Percentiles rank a stretch among this genome's conserved stretches.
Evolutionary conservation across 441 rosid species (phyloP).

Genomic region (Metrosideros polymorpha): DNA sequence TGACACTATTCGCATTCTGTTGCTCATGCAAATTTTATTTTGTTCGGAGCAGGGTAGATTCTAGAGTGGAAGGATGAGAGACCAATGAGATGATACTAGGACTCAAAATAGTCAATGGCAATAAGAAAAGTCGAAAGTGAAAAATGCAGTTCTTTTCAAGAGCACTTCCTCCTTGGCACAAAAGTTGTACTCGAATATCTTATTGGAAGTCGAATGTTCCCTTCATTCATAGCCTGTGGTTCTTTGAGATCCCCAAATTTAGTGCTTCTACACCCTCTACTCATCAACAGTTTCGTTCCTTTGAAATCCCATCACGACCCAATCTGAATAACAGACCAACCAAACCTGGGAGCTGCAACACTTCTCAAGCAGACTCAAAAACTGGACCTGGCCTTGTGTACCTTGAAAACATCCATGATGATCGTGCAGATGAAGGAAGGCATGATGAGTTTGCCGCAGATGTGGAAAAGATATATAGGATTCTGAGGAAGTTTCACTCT

Average conservation of each 20-base stretch:
- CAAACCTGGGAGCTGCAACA: not conserved
- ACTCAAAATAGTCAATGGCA: not conserved
- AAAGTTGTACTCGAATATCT: not conserved
- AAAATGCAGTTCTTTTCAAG: not conserved
- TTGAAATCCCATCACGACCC: not conserved
- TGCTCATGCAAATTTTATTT: not conserved
- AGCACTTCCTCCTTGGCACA: not conserved
- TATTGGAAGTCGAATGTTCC: not conserved
- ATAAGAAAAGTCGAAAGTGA: not conserved
- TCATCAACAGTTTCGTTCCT: not conserved
- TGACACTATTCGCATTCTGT: not conserved
- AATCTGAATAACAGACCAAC: not conserved
- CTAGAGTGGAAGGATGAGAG: not conserved
- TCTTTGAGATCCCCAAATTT: not conserved
- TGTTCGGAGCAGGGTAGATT: not conserved
- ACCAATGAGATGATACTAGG: not conserved
- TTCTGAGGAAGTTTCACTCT: conserved; percentile 62
- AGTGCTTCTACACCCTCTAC: not conserved
- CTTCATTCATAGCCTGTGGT: not conserved
- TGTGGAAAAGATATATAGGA: conserved; percentile 68
- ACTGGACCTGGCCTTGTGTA: conserved; percentile 31
- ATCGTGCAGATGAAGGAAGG: not conserved
- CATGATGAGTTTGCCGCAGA: conserved; percentile 53
- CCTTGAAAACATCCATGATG: conserved; percentile 12
- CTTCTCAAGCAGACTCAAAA: not conserved